These are phyloP conservation scores for Exsudoporus floridanus DNA, from an alignment of 1,284 basidiomycete species.

Conservation along the genomic window DNA sequence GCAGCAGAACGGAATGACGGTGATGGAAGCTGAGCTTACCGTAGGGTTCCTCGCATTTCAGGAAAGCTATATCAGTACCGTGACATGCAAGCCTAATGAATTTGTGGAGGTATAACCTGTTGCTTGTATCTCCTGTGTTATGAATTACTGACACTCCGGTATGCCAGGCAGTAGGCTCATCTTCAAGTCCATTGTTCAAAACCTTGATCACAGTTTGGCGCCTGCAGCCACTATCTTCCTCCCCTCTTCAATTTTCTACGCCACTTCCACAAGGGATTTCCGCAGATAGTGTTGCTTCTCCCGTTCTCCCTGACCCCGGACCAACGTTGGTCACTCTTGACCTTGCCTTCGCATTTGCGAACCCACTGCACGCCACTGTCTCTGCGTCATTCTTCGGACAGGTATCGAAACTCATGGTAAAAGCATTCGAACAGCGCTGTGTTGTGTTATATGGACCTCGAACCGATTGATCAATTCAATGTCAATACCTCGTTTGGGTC, in stretches of 20 bases:
- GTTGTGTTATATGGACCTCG: slow-evolving; percentile 60
- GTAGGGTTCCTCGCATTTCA: slow-evolving; percentile 87
- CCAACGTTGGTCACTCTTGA: slow-evolving; percentile 80
- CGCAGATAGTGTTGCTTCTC: slow-evolving; percentile 1
- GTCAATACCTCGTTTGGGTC: background rate
- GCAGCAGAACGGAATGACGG: slow-evolving; percentile 39
- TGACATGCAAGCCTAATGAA: slow-evolving; percentile 74
- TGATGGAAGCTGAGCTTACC: slow-evolving; percentile 82
- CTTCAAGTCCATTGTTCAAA: slow-evolving; percentile 85
- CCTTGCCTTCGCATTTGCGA: slow-evolving; percentile 84
- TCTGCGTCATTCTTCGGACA: slow-evolving; percentile 83
- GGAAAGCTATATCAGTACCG: slow-evolving; percentile 86
- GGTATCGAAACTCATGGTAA: slow-evolving; percentile 86
- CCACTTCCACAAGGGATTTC: slow-evolving; percentile 7
- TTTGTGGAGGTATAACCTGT: slow-evolving; percentile 60
- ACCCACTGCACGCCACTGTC: slow-evolving; percentile 81
- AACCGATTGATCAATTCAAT: slow-evolving; percentile 9
- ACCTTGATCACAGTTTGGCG: slow-evolving; percentile 81
- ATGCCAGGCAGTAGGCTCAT: slow-evolving; percentile 69
- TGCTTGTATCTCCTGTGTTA: background rate
- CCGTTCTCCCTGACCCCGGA: slow-evolving; percentile 27
- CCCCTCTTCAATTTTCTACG: slow-evolving; percentile 43
- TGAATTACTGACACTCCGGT: slow-evolving; percentile 1
- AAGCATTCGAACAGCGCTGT: slow-evolving; percentile 88
- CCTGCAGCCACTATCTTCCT: slow-evolving; percentile 57